phyloP scores from a whole-genome alignment of 2,329 filamentous ascomycete species.

The Ophiostoma perfectum region DNA sequence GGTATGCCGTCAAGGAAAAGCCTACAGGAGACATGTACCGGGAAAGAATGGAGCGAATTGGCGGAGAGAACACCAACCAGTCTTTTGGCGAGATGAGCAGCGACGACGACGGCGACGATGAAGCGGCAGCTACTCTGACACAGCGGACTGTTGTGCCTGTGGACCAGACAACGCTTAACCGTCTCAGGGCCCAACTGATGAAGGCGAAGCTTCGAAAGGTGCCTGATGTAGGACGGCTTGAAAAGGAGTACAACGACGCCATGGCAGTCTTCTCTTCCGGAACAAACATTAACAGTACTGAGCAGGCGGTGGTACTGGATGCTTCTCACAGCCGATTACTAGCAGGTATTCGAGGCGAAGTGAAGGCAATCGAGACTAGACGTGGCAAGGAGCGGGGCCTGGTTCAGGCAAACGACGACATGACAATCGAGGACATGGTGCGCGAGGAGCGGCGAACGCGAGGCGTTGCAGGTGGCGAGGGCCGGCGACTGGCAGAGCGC shows the following conservation, averaged over 20 bases:
- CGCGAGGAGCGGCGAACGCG: slow-evolving; percentile 84
- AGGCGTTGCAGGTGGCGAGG: slow-evolving; percentile 71
- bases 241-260: slow-evolving; percentile 77
- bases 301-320: slow-evolving; percentile 71
- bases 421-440: slow-evolving; percentile 96
- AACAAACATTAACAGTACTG: slow-evolving; percentile 40
- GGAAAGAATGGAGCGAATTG: slow-evolving; percentile 48
- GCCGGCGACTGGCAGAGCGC: slow-evolving; percentile 75
- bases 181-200: slow-evolving; percentile 89
- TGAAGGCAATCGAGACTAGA: slow-evolving; percentile 71
- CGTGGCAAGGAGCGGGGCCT: slow-evolving; percentile 77
- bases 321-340: slow-evolving; percentile 88
- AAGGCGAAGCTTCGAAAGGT: slow-evolving; percentile 83
- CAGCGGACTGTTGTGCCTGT: slow-evolving; percentile 42
- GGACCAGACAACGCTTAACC: slow-evolving; percentile 77
- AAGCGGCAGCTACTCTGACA: slow-evolving; percentile 35
- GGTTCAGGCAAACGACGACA: slow-evolving; percentile 88
- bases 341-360: slow-evolving; percentile 66
- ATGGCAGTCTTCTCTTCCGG: slow-evolving; percentile 51
- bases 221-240: slow-evolving; percentile 68
- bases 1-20: slow-evolving; percentile 78
- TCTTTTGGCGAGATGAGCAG: neutral
- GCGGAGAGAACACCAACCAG: neutral
- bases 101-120: slow-evolving; percentile 7
- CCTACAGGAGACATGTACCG: slow-evolving; percentile 81